These are phyloP conservation scores for Acacia crassicarpa DNA, from an alignment of 306 rosid genomes.

Conservation along the genomic window DNA sequence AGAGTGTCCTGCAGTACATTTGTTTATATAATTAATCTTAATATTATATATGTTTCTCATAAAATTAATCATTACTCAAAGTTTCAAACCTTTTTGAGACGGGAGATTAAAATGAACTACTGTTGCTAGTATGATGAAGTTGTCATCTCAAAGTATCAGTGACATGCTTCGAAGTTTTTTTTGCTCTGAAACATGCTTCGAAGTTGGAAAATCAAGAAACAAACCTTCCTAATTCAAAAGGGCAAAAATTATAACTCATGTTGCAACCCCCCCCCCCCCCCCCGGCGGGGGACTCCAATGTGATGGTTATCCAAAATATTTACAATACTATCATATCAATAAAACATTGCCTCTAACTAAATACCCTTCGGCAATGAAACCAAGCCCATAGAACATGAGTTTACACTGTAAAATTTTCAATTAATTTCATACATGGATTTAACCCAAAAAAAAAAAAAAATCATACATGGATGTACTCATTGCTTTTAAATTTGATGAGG, in stretches of 20 bases:
- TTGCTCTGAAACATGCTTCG: not conserved
- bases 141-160: not conserved
- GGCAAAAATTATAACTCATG: not conserved
- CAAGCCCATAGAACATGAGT: not conserved
- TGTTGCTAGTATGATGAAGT: not conserved
- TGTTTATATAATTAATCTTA: not conserved
- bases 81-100: not conserved
- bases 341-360: not conserved
- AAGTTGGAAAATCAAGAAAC: not conserved
- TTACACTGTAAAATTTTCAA: not conserved
- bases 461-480: conserved; percentile 13
- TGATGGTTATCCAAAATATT: not conserved
- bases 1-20: conserved; percentile 5
- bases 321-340: not conserved
- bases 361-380: not conserved
- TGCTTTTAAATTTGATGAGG: not conserved
- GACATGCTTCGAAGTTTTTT: not conserved
- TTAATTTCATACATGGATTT: conserved; percentile 24
- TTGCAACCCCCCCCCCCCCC: not conserved
- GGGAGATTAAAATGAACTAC: not conserved
- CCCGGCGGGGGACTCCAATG: not conserved
- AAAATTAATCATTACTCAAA: not conserved
- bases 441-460: too few species aligned
- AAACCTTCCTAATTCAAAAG: not conserved
- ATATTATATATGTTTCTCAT: not conserved